These are phyloP conservation scores for Ulota crispa DNA, from an alignment of 225 moss, liverwort and hornwort species.

Conservation along the genomic window DNA sequence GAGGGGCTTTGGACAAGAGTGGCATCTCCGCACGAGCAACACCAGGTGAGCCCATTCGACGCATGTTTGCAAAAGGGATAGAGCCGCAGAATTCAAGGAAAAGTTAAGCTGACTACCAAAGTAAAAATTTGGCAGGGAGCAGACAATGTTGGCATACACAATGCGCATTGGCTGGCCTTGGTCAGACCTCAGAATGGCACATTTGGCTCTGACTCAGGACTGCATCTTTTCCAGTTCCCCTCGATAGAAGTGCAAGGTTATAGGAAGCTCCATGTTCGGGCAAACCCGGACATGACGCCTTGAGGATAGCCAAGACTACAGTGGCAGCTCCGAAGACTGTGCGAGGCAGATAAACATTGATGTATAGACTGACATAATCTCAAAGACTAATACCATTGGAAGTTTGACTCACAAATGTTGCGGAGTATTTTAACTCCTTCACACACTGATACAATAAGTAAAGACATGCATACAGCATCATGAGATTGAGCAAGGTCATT, in stretches of 20 bases:
- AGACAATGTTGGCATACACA: neutral
- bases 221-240: neutral
- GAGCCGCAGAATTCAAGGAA: too few species aligned
- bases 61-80: neutral
- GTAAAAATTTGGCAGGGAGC: neutral
- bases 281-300: neutral
- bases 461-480: neutral
- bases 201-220: neutral
- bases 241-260: neutral
- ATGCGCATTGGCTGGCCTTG: too few species aligned
- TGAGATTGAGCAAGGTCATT: neutral
- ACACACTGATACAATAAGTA: neutral
- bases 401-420: neutral
- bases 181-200: neutral
- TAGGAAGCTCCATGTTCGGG: neutral
- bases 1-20: neutral
- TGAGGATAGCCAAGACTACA: conserved; percentile 18
- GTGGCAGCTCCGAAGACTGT: neutral
- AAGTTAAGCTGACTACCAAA: rapidly evolving
- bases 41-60: neutral
- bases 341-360: neutral
- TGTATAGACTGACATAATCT: neutral
- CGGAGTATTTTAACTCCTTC: neutral
- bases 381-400: neutral
- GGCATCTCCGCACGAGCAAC: neutral